Percentiles rank a stretch among this genome's conserved stretches.
These are phyloP conservation scores for Phytopythium vexans DNA, from an alignment of 352 stramenopile species.

Conservation along the genomic window DNA sequence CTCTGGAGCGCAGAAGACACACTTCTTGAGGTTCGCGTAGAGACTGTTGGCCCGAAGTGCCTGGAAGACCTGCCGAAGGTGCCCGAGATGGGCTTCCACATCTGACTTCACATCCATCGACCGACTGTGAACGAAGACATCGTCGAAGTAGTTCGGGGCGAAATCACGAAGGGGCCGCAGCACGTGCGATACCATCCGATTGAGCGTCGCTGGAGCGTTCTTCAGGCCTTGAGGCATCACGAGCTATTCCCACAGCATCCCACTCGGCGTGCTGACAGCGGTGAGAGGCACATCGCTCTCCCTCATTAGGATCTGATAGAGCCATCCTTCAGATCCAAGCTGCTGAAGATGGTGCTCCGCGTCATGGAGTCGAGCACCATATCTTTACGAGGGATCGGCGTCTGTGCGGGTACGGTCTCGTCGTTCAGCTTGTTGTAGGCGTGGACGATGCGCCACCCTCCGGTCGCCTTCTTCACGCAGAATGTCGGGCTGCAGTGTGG, in stretches of 20 bases:
- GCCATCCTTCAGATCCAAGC: slow-evolving; percentile 22
- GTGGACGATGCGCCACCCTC: slow-evolving; percentile 26
- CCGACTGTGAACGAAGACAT: slow-evolving; percentile 21
- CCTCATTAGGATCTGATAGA: slow-evolving; percentile 12
- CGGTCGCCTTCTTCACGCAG: no score
- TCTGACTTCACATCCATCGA: not conserved
- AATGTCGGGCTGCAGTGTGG: slow-evolving; percentile 10
- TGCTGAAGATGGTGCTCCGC: slow-evolving; percentile 24
- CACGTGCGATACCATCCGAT: slow-evolving; percentile 18
- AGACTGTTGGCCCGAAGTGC: no score
- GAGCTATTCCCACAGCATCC: slow-evolving; percentile 31
- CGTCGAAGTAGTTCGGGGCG: slow-evolving; percentile 26
- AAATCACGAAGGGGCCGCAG: slow-evolving; percentile 8
- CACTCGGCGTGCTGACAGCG: slow-evolving; percentile 17
- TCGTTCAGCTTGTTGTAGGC: slow-evolving; percentile 33
- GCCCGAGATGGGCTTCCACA: no score
- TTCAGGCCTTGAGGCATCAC: slow-evolving; percentile 23
- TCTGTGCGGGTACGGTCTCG: slow-evolving; percentile 21
- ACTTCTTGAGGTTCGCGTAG: no score
- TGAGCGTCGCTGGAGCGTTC: slow-evolving; percentile 22
- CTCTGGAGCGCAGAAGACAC: no score
- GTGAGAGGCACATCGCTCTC: slow-evolving; percentile 19
- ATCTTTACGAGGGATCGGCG: slow-evolving; percentile 24
- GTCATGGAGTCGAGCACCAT: slow-evolving; percentile 20
- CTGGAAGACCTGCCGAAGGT: no score